Base-by-base conservation (phyloP, 2,329 filamentous ascomycete species). In the Xylaria sp. region DNA sequence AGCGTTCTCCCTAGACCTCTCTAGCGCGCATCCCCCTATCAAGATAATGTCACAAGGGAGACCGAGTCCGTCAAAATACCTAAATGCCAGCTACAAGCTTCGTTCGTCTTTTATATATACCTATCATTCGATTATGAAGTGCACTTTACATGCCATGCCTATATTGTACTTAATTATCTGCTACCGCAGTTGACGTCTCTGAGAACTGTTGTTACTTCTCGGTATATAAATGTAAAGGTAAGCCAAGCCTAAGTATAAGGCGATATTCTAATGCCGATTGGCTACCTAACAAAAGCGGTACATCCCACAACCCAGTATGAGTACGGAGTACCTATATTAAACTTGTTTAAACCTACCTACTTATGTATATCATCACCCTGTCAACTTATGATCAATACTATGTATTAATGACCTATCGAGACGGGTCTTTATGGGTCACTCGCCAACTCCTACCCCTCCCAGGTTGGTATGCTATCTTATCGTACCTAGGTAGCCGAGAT, bases 391-490 rank as follows among this genome's bases (percentile, higher is more conserved):
- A 44, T 18, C 40, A n/a, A 18, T 44, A 27, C 32, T 35, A n/a
- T n/a, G n/a, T n/a, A 10, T 6, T 51, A 23, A 51, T 48, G 48
- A 29, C 25, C 25, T 18, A 53, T 53, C 25, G 25, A 53, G 16
- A 18, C n/a, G 16, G 44, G 16, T 35, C 51, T 21, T 47, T 35
- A 40, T 60, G 55, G 63, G 51, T 42, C 23, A 60, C n/a, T 40
- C 55, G 47, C 54, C 44, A 59, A 50, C 44, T 29, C 25, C 25
- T 65, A 37, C 55, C 63, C 63, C 63, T 65, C 63, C n/a, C 35
- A 27, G 10, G 40, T 23, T 13, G 18, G 21, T 50, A 47, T 23
- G 40, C 13, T 48, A 32, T 35, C 35, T 53, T 58, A 57, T 40
- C 44, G 44, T n/a, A n/a, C n/a, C n/a, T n/a, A n/a, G n/a, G n/a